Conservation (phyloP, 1,284 basidiomycete genomes). For the Agaricales sp. region DNA sequence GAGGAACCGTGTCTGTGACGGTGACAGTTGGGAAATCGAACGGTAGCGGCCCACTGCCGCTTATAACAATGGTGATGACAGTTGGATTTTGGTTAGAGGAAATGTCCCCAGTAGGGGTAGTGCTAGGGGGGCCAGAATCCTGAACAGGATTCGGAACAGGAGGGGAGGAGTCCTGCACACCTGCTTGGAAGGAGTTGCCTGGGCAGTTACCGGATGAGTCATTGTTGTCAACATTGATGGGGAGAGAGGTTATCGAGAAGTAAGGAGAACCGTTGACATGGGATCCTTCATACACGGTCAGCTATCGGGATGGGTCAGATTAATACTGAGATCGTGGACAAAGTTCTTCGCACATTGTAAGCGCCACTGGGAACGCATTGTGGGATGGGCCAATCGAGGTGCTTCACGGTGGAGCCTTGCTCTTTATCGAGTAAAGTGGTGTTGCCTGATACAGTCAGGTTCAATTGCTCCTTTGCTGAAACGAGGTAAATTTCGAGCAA, state of each 20-base stretch:
- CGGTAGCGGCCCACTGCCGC: slow-evolving; percentile 10
- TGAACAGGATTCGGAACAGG: neutral
- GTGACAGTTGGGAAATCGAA: slow-evolving; percentile 8
- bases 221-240: slow-evolving; percentile 28
- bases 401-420: slow-evolving; percentile 35
- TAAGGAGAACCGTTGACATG: slow-evolving; percentile 24
- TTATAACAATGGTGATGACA: slow-evolving; percentile 12
- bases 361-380: slow-evolving; percentile 31
- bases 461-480: slow-evolving; percentile 28
- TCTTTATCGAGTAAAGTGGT: slow-evolving; percentile 29
- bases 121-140: neutral
- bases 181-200: slow-evolving; percentile 20
- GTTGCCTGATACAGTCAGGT: slow-evolving; percentile 35
- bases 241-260: slow-evolving; percentile 35
- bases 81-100: neutral
- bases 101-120: neutral
- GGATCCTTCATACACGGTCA: slow-evolving; percentile 39
- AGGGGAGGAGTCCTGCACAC: slow-evolving; percentile 21
- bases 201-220: slow-evolving; percentile 18
- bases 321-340: neutral
- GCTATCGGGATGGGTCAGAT: slow-evolving; percentile 19
- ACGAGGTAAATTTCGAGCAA: slow-evolving; percentile 38
- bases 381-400: slow-evolving; percentile 33
- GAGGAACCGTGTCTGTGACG: slow-evolving; percentile 1
- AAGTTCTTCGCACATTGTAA: slow-evolving; percentile 32